Base-by-base conservation (phyloP, 805 yeast genomes). In the Candida chauliodis region DNA sequence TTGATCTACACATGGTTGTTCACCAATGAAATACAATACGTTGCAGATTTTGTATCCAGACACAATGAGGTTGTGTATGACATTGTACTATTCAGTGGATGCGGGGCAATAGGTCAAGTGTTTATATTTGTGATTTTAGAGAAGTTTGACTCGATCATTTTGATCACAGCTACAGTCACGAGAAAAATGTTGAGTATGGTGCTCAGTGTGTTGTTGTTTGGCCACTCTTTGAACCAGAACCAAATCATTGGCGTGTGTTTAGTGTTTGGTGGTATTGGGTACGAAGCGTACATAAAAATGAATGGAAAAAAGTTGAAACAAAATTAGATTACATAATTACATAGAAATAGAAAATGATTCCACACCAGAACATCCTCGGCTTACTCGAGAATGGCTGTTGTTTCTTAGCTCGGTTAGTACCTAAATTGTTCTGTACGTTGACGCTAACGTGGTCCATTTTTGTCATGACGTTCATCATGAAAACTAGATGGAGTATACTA, bases 171-270 rank as follows among this genome's bases (percentile, higher is more conserved):
- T 13, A 93, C 98, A 0, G 97, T 93, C 8, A 91, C 99, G 1
- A 75, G 99, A 50, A 93, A 93, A 55, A 91, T 93, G 96, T 68
- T 89, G 34, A 88, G 97, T 27, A 91, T 93, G 98, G 72, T 89
- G 23, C 61, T 91, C 37, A 84, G 95, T 52, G 96, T 93, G 36
- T 58, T 87, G 3, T 64, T 91, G 46, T 91, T 88, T 61, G 91
- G 93, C n/a, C 97, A 93, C 56, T 55, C 58, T 4, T 72, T 93
- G 47, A 69, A 63, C 22, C 6, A 39, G 2, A 59, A 66, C 7
- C 98, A 93, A 63, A 84, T 96, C 89, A 25, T 64, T 0, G 98
- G 98, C 0, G 79, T 93, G 5, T 37, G 58, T 1, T 61, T 85
- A 41, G 99, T 93, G 2, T 90, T 91, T 62, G 76, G 78, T 3